Percentiles rank a stretch among this genome's conserved stretches.
phyloP scores from a whole-genome alignment of 208 protist genomes.

The Angomonas deanei region DNA sequence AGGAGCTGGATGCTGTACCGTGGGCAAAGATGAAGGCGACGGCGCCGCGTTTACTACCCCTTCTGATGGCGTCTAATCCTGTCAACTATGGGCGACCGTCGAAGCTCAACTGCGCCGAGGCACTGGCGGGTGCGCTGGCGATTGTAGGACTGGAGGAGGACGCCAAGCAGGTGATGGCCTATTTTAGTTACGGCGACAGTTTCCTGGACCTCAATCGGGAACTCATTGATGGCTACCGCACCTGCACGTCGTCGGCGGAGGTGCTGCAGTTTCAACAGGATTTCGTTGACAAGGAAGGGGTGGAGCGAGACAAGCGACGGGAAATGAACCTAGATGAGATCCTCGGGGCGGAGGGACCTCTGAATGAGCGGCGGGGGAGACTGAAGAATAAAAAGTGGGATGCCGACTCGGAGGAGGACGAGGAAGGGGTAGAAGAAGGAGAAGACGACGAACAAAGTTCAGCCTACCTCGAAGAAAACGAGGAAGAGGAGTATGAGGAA shows the following conservation, averaged over 20 bases:
- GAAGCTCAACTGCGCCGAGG: constrained; percentile 97
- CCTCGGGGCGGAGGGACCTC: too few species aligned
- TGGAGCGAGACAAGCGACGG: constrained; percentile 34
- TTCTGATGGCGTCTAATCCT: constrained; percentile 98
- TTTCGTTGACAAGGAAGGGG: constrained; percentile 33
- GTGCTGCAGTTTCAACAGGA: constrained; percentile 62
- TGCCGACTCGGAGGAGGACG: constrained; percentile 9
- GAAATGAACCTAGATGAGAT: constrained; percentile 48
- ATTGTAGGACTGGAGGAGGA: constrained; percentile 92
- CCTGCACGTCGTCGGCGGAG: constrained; percentile 51
- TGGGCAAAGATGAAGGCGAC: constrained; percentile 93
- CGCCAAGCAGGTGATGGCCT: constrained; percentile 87
- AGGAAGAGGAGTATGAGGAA: too few species aligned
- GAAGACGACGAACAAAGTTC: constrained; percentile 3
- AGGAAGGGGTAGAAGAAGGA: constrained; percentile 7
- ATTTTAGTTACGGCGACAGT: constrained; percentile 96
- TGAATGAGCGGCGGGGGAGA: constrained; percentile 16
- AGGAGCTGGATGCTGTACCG: constrained; percentile 91
- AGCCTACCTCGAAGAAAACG: too few species aligned
- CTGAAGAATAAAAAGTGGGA: constrained; percentile 13
- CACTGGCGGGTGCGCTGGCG: constrained; percentile 93
- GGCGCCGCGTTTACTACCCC: constrained; percentile 91
- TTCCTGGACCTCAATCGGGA: constrained; percentile 96
- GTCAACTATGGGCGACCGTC: constrained; percentile 98
- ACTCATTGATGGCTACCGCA: constrained; percentile 84